A percentile compares a stretch with the other conserved stretches of the same genome.
phyloP scores from a whole-genome alignment of 106 monocot species.

The Dendrobium huoshanense region DNA sequence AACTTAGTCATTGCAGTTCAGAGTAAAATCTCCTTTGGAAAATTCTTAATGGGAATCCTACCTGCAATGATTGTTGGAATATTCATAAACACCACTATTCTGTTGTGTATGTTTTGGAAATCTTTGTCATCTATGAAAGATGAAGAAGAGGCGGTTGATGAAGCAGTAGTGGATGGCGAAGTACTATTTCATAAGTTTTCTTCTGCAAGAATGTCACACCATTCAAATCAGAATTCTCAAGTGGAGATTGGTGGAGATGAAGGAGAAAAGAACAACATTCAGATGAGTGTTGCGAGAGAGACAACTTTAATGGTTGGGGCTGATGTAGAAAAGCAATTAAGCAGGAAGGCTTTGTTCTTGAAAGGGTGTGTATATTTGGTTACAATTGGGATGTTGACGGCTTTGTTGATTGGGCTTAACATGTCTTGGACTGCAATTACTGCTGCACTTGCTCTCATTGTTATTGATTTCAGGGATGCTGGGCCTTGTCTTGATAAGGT shows the following conservation, averaged over 20 bases:
- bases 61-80: slow-evolving; percentile 67
- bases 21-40: slow-evolving; percentile 60
- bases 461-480: too few species aligned
- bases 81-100: slow-evolving; percentile 39
- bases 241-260: slow-evolving; percentile 3
- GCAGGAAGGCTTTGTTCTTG: slow-evolving; percentile 7
- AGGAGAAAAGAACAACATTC: not conserved
- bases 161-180: slow-evolving; percentile 16
- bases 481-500: too few species aligned
- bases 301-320: not conserved
- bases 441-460: too few species aligned
- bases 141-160: slow-evolving; percentile 17
- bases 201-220: slow-evolving; percentile 63
- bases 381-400: too few species aligned
- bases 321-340: not conserved
- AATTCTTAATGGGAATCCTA: slow-evolving; percentile 51
- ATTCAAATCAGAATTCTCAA: slow-evolving; percentile 1
- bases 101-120: slow-evolving; percentile 56
- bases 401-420: too few species aligned
- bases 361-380: not conserved
- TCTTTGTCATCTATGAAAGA: slow-evolving; percentile 35
- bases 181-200: slow-evolving; percentile 52
- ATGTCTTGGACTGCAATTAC: too few species aligned
- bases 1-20: slow-evolving; percentile 84
- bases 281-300: not conserved